phyloP scores from a whole-genome alignment of 2,329 filamentous ascomycete species.

The Fusarium tricinctum region DNA sequence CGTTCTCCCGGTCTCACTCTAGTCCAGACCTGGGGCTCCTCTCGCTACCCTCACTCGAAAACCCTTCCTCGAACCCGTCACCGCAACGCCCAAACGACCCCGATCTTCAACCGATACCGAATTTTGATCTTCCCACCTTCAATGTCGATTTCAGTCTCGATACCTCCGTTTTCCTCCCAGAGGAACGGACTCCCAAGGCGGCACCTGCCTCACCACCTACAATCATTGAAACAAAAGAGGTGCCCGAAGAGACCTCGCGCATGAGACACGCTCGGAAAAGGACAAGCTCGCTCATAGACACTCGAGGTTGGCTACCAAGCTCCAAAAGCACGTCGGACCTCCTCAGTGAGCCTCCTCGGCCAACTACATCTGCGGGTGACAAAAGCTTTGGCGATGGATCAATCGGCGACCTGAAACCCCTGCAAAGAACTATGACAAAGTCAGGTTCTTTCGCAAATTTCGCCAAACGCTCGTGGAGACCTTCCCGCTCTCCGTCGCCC shows the following conservation, averaged over 20 bases:
- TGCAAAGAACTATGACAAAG: constrained; percentile 57
- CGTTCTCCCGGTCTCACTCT: constrained; percentile 55
- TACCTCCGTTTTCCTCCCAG: constrained; percentile 59
- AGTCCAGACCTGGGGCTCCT: constrained; percentile 50
- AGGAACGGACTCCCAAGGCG: constrained; percentile 32
- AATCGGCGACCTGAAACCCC: constrained; percentile 46
- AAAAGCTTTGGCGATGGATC: constrained; percentile 38
- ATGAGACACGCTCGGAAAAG: constrained; percentile 52
- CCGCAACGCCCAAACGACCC: constrained; percentile 39
- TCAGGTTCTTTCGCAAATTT: constrained; percentile 65
- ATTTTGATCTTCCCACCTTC: constrained; percentile 67
- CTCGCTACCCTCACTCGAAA: constrained; percentile 49
- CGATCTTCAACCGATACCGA: constrained; percentile 35
- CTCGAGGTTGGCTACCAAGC: constrained; percentile 66
- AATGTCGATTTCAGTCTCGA: constrained; percentile 65
- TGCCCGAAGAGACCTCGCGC: constrained; percentile 35
- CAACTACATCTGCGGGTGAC: constrained; percentile 49
- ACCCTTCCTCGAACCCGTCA: constrained; percentile 42
- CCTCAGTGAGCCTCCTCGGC: constrained; percentile 44
- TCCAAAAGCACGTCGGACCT: constrained; percentile 57
- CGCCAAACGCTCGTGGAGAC: constrained; percentile 66
- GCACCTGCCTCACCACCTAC: constrained; percentile 31
- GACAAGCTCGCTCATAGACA: constrained; percentile 63
- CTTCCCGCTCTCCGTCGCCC: constrained; percentile 65
- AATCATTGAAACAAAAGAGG: constrained; percentile 44